Percentiles rank a stretch among this genome's conserved stretches.
Conservation (phyloP, 139 green algal species). For the Ettlia oleoabundans region DNA sequence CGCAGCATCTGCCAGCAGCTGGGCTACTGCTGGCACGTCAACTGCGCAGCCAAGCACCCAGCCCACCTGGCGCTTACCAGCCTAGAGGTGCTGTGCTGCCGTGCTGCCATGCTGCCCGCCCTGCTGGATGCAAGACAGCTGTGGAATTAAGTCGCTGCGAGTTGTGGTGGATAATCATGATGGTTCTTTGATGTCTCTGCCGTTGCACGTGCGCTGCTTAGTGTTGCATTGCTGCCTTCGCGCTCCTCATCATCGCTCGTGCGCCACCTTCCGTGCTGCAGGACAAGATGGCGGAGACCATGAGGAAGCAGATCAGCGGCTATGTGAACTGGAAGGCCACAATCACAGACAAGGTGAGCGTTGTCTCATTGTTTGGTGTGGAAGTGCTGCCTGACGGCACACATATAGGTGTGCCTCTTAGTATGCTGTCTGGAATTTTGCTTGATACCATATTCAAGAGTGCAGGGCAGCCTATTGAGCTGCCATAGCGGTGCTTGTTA, state of each 20-base stretch:
- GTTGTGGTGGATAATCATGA: not conserved
- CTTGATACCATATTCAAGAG: no score
- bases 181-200: not conserved
- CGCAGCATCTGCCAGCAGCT: conserved; percentile 75
- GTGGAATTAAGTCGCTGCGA: no score
- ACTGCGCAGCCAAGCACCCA: conserved; percentile 49
- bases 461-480: no score
- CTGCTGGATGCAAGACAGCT: no score
- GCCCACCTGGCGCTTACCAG: conserved; percentile 64
- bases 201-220: not conserved
- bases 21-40: conserved; percentile 68
- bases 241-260: no score
- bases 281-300: conserved; percentile 35
- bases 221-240: not conserved
- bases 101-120: no score
- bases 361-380: no score
- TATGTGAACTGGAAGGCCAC: conserved; percentile 68
- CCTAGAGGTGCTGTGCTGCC: conserved; percentile 44
- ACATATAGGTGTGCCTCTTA: no score
- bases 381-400: no score
- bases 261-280: conserved; percentile 11
- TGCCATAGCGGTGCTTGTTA: no score
- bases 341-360: conserved; percentile 6
- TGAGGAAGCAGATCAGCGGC: conserved; percentile 38
- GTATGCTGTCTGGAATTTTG: no score